These are phyloP conservation scores for Dothideomycetes sp. DNA, from an alignment of 2,329 filamentous ascomycete genomes.

Conservation along the genomic window DNA sequence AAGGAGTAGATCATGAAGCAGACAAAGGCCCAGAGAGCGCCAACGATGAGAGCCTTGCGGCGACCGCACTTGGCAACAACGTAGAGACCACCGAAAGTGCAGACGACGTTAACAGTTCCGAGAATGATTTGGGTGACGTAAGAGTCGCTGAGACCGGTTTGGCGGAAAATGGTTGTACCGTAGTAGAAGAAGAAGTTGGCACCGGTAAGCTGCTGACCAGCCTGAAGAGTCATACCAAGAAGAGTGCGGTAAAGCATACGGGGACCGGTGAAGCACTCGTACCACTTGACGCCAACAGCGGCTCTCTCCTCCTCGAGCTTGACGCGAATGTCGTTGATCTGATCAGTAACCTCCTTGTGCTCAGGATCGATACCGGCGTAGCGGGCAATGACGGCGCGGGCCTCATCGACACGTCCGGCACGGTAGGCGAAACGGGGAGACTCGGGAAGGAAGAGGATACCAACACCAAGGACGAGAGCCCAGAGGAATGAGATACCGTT, in stretches of 20 bases:
- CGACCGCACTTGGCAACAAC: slow-evolving; percentile 42
- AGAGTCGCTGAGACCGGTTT: slow-evolving; percentile 26
- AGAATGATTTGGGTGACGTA: slow-evolving; percentile 42
- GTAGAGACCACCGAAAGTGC: slow-evolving; percentile 39
- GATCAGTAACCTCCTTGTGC: slow-evolving; percentile 20
- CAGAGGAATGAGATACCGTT: slow-evolving; percentile 25
- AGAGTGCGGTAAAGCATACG: slow-evolving; percentile 25
- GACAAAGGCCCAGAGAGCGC: slow-evolving; percentile 32
- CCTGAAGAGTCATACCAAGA: slow-evolving; percentile 25
- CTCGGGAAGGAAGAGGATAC: slow-evolving; percentile 27
- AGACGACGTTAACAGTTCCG: slow-evolving; percentile 38
- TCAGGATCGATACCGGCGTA: slow-evolving; percentile 21
- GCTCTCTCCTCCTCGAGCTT: slow-evolving; percentile 25
- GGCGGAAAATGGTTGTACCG: slow-evolving; percentile 41
- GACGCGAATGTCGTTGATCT: slow-evolving; percentile 24
- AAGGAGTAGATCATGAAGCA: slow-evolving; percentile 55
- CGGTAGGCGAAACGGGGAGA: slow-evolving; percentile 26
- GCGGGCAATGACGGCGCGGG: slow-evolving; percentile 23
- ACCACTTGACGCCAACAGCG: slow-evolving; percentile 19
- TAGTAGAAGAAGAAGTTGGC: slow-evolving; percentile 28
- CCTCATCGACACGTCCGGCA: slow-evolving; percentile 23
- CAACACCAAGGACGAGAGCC: slow-evolving; percentile 25
- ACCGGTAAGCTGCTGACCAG: slow-evolving; percentile 26
- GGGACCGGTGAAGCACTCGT: slow-evolving; percentile 23
- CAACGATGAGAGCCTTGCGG: slow-evolving; percentile 38